Evolutionary conservation across 176 grass and related monocot species (phyloP), one percentile per base, ranked within the genome.

Genomic region (Phoenix dactylifera): DNA sequence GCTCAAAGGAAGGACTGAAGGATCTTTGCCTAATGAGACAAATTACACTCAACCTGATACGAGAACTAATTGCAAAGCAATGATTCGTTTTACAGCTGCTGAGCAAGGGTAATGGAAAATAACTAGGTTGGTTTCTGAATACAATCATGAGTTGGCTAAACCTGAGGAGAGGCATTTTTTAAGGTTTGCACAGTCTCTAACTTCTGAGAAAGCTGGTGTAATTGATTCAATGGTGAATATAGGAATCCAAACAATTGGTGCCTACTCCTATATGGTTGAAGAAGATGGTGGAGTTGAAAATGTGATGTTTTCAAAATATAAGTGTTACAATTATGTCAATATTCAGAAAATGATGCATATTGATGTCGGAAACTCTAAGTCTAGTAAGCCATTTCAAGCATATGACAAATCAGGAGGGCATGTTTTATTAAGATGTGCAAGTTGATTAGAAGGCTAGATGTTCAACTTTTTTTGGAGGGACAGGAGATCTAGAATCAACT

Each of bases 51-150:
- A 82, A 24, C 78, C 87, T 0, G 82, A 86, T 51, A 90, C 82
- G 54, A 71, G 82, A 69, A 90, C 79, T 9, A 90, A 86, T n/a
- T 86, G 87, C 59, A 90, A 72, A 68, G 87, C 79, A 15, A 90
- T 90, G 87, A 82, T 83, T 28, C 70, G 82, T 22, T 86, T 82
- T 69, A 80, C 71, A 59, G 82, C 82, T 26, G 80, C 77, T 26
- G 68, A 76, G 15, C 75, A 74, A 3, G 82, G 87, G 0, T 73
- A 86, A 65, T 90, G 82, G 87, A 80, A 81, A 59, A 82, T 82
- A 19, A 82, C 86, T 29, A 66, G 83, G 1, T 58, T 90, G 16
- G 82, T 86, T 30, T 82, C 79, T 58, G 82, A 90, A 52, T 82
- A 90, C 64, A 90, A 83, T 66, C 87, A 90, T 54, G 78, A 78